A percentile compares a stretch with the other conserved stretches of the same genome.
Evolutionary conservation across 2,329 filamentous ascomycete species (phyloP).

Genomic region (Colletotrichum godetiae): DNA sequence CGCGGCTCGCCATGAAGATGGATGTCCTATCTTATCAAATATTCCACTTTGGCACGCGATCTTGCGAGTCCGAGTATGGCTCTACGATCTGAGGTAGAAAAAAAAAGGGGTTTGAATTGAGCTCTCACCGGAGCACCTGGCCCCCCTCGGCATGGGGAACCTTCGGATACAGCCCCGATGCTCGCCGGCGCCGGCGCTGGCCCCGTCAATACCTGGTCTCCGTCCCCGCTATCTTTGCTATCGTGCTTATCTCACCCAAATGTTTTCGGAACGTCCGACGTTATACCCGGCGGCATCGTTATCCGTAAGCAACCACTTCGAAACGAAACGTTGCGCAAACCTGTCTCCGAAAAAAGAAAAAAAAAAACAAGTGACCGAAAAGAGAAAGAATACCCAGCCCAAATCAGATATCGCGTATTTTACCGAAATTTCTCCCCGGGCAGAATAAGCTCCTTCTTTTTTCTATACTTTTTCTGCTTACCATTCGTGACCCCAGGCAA

Average conservation of each 20-base stretch:
- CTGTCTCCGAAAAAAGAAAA: not conserved
- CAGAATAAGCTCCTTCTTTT: constrained; percentile 10
- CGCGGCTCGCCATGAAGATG: too few species aligned
- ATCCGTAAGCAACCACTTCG: not conserved
- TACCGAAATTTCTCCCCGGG: constrained; percentile 26
- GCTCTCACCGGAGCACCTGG: not conserved
- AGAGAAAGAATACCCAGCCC: not conserved
- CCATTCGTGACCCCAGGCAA: not conserved
- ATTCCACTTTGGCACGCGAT: not conserved
- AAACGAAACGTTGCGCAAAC: not conserved
- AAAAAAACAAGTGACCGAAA: not conserved
- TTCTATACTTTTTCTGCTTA: not conserved
- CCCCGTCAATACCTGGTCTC: not conserved
- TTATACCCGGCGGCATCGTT: not conserved
- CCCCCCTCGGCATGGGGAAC: not conserved
- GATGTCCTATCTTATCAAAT: too few species aligned
- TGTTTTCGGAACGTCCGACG: not conserved
- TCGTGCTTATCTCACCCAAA: not conserved
- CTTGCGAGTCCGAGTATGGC: not conserved
- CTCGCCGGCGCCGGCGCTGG: not conserved
- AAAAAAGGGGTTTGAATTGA: too few species aligned
- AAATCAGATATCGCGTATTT: not conserved
- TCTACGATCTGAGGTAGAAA: too few species aligned
- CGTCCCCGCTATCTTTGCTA: not conserved
- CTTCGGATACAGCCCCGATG: not conserved